These are phyloP conservation scores for Tetraselmis chui DNA, from an alignment of 139 green algal genomes.

Conservation along the genomic window DNA sequence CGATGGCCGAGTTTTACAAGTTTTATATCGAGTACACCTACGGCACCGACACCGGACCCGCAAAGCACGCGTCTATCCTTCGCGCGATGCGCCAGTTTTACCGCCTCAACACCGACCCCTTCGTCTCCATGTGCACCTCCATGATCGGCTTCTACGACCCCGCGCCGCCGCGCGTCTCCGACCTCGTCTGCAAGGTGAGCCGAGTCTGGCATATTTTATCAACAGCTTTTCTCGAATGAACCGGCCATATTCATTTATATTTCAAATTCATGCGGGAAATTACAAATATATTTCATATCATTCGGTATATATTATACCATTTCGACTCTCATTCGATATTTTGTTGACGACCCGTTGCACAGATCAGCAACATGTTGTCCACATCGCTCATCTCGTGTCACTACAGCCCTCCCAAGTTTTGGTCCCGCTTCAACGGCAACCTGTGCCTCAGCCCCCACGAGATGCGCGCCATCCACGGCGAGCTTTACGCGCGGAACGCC, in stretches of 20 bases:
- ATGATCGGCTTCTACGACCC: background rate
- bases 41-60: background rate
- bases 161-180: background rate
- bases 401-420: background rate
- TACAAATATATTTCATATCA: no score
- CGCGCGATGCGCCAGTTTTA: background rate
- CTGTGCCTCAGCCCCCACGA: background rate
- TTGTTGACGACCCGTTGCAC: no score
- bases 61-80: background rate
- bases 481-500: background rate
- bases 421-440: background rate
- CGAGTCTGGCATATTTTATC: no score
- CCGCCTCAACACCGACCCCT: background rate
- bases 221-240: no score
- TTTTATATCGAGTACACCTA: background rate
- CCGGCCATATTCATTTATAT: no score
- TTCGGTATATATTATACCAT: no score
- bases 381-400: background rate
- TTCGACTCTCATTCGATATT: no score
- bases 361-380: background rate
- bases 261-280: no score
- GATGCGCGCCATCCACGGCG: background rate
- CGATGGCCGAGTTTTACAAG: background rate
- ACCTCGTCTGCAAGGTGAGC: background rate
- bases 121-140: background rate